Percentiles rank a stretch among this genome's conserved stretches.
phyloP scores from a whole-genome alignment of 257 asterid species.

The Solanum gandarillasii region DNA sequence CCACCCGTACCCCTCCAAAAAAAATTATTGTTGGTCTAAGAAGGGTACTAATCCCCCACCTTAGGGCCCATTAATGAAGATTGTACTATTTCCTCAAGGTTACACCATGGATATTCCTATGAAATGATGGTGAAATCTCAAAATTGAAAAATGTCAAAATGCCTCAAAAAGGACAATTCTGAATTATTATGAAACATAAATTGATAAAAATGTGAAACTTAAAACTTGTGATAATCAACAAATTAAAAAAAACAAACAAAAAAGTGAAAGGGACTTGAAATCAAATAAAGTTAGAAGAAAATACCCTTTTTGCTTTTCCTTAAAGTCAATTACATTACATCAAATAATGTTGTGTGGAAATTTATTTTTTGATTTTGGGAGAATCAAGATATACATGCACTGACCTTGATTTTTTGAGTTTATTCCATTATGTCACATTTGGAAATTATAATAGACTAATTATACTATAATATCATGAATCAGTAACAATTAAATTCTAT shows the following conservation, averaged over 20 bases:
- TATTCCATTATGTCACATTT: neutral
- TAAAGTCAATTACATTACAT: neutral
- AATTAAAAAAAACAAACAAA: neutral
- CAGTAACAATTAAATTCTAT: neutral
- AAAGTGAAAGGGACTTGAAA: neutral
- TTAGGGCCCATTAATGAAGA: constrained; percentile 18
- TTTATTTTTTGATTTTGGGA: neutral
- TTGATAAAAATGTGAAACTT: neutral
- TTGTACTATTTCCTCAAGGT: constrained; percentile 4
- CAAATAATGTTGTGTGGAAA: neutral
- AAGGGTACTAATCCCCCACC: neutral
- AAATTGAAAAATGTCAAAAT: constrained; percentile 10
- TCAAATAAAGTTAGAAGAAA: neutral
- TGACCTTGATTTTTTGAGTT: neutral
- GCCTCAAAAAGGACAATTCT: neutral
- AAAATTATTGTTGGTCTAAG: neutral
- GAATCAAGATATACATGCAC: neutral
- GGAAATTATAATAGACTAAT: neutral
- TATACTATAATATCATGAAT: neutral
- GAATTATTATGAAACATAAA: neutral
- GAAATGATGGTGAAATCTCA: constrained; percentile 19
- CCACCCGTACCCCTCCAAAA: neutral
- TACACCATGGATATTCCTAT: constrained; percentile 10
- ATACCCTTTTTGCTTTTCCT: neutral
- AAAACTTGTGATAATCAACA: neutral